Evolutionary conservation across 2,329 filamentous ascomycete species (phyloP), one percentile per base, ranked within the genome.

Genomic region (Fusarium anthophilum): DNA sequence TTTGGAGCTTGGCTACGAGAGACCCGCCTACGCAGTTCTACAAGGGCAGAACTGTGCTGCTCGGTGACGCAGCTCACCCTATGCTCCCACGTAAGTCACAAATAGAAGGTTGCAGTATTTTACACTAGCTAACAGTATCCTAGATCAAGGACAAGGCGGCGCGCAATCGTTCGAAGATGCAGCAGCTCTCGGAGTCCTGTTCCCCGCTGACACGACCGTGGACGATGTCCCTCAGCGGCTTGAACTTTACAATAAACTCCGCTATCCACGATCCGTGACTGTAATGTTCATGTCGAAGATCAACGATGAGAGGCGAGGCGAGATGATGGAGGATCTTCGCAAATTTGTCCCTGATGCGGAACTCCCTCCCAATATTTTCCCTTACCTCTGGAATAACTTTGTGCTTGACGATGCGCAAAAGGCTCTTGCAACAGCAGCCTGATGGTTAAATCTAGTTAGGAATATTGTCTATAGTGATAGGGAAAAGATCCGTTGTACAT

Each of bases 91-190:
- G 69, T 69, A 43, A 45, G 60, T 8, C 26, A 26, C 26, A 26
- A 7, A 7, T 7, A 26, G 26, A 26, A 26, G 26, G 2, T 26
- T 7, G 26, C 26, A 26, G 26, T 26, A 26, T 26, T 26, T 6
- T 26, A 26, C 6, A 26, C 26, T 26, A 7, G 26, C 26, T 26
- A 26, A 43, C 17, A 51, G 38, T 5, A 6, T 41, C 1, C 7
- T 28, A 71, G 69, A 69, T 20, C 60, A 66, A n/a, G 69, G 66
- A 10, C 69, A 71, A 30, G 69, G 69, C 5, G 69, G 60, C 12
- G 69, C 66, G 8, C 66, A 69, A 24, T 65, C 66, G 1, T 43
- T 71, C 8, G 69, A 71, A 22, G 69, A 71, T 17, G 66, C 60
- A 1, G 69, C 69, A 4, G 69, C 69, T 13, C 55, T 71, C 4